Percentiles rank a stretch among this genome's conserved stretches.
phyloP scores from a whole-genome alignment of 2,329 filamentous ascomycete genomes.

The Calonectria multiphialidica region DNA sequence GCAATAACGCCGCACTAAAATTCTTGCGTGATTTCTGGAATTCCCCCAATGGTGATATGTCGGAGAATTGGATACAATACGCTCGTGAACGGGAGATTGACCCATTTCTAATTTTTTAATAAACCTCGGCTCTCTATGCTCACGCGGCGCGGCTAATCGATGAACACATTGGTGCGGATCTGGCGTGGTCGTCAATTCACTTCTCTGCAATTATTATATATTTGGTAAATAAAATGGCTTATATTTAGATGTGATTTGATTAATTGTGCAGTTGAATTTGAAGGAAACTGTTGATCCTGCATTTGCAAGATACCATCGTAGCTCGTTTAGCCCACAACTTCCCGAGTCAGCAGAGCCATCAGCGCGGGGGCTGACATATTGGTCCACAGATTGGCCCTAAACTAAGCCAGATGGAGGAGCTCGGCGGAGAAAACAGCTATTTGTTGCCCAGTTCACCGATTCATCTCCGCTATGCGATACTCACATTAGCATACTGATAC shows the following conservation, averaged over 20 bases:
- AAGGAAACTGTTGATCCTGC: not conserved
- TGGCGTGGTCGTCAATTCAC: too few relatives aligned
- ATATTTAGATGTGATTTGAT: too few relatives aligned
- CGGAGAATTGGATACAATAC: constrained; percentile 18
- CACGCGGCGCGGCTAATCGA: too few relatives aligned
- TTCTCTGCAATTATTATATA: too few relatives aligned
- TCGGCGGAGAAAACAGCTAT: not conserved
- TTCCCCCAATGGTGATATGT: not conserved
- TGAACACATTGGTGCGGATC: too few relatives aligned
- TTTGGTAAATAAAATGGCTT: too few relatives aligned
- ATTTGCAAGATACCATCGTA: not conserved
- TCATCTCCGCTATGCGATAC: not conserved
- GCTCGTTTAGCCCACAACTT: too few relatives aligned
- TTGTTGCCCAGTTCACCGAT: not conserved
- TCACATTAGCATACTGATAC: too few relatives aligned
- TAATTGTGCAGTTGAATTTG: not conserved
- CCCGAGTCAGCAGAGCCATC: not conserved
- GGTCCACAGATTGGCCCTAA: not conserved
- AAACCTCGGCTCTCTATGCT: too few relatives aligned
- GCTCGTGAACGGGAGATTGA: constrained; percentile 19
- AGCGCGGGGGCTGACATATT: not conserved
- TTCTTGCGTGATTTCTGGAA: constrained; percentile 15
- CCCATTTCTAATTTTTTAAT: constrained; percentile 21
- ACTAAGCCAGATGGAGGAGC: not conserved
- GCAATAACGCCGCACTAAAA: constrained; percentile 20